Conservation (phyloP, 805 yeast genomes). For the Helenozyma baotianmanensis region DNA sequence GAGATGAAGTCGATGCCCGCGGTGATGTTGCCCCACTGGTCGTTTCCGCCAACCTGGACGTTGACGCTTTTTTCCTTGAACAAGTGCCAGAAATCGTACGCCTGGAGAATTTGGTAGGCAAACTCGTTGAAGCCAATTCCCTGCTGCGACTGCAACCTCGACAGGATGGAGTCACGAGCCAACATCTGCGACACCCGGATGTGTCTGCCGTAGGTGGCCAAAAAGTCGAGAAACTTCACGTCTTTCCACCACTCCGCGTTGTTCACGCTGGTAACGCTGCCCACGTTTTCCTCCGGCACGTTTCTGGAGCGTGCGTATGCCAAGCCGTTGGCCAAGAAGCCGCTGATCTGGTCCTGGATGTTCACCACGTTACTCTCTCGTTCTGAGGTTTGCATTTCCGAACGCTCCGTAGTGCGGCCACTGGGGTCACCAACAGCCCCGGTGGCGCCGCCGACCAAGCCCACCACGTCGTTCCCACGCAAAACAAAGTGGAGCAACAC, state of each 20-base stretch:
- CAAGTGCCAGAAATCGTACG: slow-evolving; percentile 86
- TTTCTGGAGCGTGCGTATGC: slow-evolving; percentile 55
- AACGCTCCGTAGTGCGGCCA: slow-evolving; percentile 78
- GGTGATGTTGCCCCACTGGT: slow-evolving; percentile 97
- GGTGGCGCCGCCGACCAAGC: slow-evolving; percentile 91
- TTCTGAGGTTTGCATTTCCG: slow-evolving; percentile 46
- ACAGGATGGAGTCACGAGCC: slow-evolving; percentile 80
- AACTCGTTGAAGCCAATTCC: slow-evolving; percentile 95
- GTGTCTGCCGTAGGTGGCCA: slow-evolving; percentile 69
- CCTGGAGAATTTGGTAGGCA: slow-evolving; percentile 88
- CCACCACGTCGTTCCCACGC: slow-evolving; percentile 80
- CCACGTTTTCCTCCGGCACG: slow-evolving; percentile 28
- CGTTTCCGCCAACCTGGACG: slow-evolving; percentile 92
- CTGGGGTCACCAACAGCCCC: slow-evolving; percentile 97
- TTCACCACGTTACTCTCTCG: slow-evolving; percentile 52
- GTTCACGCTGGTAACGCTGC: slow-evolving; percentile 46
- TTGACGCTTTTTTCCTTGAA: slow-evolving; percentile 54
- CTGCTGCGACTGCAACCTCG: slow-evolving; percentile 58
- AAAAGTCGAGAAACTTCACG: slow-evolving; percentile 69
- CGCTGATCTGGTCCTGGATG: slow-evolving; percentile 58
- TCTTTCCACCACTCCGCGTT: slow-evolving; percentile 86
- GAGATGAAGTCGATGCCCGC: slow-evolving; percentile 90
- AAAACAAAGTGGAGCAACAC: slow-evolving; percentile 76
- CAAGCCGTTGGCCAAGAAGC: slow-evolving; percentile 58
- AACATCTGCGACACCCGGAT: slow-evolving; percentile 85